phyloP scores from a whole-genome alignment of 2,329 filamentous ascomycete species.

The Coleophoma cylindrospora region DNA sequence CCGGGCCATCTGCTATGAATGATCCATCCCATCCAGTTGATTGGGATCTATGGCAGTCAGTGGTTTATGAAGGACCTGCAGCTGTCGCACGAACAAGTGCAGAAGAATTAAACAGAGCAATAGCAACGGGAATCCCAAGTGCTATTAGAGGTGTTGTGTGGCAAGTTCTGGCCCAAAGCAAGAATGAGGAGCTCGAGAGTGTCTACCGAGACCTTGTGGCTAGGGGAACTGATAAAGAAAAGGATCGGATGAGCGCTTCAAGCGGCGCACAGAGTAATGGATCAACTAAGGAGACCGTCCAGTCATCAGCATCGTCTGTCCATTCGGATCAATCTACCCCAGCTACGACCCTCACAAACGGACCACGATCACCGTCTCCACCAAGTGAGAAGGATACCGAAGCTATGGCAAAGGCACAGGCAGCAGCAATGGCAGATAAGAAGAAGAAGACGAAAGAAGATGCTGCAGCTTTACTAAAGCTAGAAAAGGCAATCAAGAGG shows the following conservation, averaged over 20 bases:
- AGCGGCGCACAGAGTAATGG: constrained; percentile 37
- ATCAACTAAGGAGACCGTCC: constrained; percentile 57
- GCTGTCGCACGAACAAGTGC: constrained; percentile 84
- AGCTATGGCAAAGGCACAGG: constrained; percentile 59
- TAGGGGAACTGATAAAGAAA: constrained; percentile 78
- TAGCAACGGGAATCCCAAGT: constrained; percentile 88
- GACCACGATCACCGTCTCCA: constrained; percentile 48
- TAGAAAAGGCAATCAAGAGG: constrained; percentile 88
- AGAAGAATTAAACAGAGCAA: constrained; percentile 84
- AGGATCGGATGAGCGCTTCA: constrained; percentile 46
- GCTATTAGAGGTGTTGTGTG: constrained; percentile 97
- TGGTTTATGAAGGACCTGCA: constrained; percentile 90
- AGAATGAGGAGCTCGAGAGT: constrained; percentile 81
- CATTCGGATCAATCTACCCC: constrained; percentile 71
- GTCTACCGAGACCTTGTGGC: constrained; percentile 80
- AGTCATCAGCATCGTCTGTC: constrained; percentile 80
- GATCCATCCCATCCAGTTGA: constrained; percentile 73
- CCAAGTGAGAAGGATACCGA: constrained; percentile 58
- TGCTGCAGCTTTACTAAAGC: constrained; percentile 64
- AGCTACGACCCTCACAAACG: constrained; percentile 49
- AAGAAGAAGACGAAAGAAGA: constrained; percentile 80
- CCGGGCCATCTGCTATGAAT: constrained; percentile 64
- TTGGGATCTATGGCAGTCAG: constrained; percentile 96
- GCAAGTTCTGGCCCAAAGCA: constrained; percentile 95
- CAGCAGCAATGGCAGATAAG: constrained; percentile 58